These are phyloP conservation scores for Pseudogymnoascus pannorum DNA, from an alignment of 2,329 filamentous ascomycete genomes.

Conservation along the genomic window DNA sequence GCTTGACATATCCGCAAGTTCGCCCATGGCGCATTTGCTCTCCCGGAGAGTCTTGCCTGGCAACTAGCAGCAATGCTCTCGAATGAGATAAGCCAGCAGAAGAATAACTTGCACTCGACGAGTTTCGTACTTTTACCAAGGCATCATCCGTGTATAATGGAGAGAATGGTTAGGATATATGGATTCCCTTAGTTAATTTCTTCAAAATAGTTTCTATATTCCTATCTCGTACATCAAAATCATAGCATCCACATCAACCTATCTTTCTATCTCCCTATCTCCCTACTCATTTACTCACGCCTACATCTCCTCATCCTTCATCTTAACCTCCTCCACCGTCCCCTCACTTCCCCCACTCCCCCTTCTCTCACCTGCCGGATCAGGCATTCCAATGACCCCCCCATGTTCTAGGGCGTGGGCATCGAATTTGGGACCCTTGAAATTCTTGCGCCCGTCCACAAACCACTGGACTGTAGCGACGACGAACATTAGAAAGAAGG, in stretches of 20 bases:
- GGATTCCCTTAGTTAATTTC: neutral
- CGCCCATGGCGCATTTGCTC: no score
- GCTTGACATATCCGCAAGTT: no score
- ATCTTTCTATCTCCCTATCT: neutral
- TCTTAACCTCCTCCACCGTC: constrained; percentile 10
- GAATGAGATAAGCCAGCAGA: no score
- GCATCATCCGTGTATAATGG: no score
- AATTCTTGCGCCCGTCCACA: constrained; percentile 54
- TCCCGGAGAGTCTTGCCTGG: no score
- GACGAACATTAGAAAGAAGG: constrained; percentile 37
- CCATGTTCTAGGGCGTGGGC: constrained; percentile 28
- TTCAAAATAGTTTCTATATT: neutral
- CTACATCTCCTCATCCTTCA: constrained; percentile 12
- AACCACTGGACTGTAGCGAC: constrained; percentile 47
- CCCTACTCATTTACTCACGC: constrained; percentile 11
- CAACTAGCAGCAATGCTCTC: no score
- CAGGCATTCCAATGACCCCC: constrained; percentile 17
- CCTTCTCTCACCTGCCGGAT: neutral
- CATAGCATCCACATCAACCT: neutral
- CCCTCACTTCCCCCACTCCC: neutral
- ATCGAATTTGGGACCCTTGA: constrained; percentile 37
- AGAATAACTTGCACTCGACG: no score
- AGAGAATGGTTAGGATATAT: no score
- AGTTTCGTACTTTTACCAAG: no score
- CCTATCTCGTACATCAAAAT: neutral